Percentiles rank a stretch among this genome's conserved stretches.
phyloP scores from a whole-genome alignment of 495 filamentous ascomycete species.

The Podospora tetraspora region DNA sequence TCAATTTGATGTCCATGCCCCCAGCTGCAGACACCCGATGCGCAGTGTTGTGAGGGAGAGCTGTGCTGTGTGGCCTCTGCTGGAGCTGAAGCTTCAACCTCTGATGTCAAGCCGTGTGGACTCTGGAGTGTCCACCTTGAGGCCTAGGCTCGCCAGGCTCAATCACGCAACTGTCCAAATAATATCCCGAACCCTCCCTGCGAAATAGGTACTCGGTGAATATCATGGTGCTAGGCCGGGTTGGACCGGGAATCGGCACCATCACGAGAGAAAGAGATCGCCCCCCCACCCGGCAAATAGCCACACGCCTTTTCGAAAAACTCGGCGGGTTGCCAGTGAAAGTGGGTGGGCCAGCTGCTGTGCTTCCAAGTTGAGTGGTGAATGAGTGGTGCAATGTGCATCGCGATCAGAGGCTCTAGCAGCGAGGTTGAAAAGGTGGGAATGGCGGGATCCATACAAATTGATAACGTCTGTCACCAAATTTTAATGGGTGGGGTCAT shows the following conservation, averaged over 20 bases:
- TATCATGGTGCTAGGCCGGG: too few species aligned
- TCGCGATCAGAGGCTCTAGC: not conserved
- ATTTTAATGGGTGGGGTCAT: constrained; percentile 24
- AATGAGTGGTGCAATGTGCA: not conserved
- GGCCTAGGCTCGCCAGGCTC: not conserved
- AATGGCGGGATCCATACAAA: constrained; percentile 11
- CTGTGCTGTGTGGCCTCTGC: not conserved
- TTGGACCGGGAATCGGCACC: constrained; percentile 13
- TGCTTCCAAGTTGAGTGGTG: not conserved
- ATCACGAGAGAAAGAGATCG: constrained; percentile 6
- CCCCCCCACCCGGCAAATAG: not conserved
- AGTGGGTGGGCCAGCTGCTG: not conserved
- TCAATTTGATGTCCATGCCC: not conserved
- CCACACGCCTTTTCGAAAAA: not conserved
- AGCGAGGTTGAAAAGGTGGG: not conserved
- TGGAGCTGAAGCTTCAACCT: not conserved
- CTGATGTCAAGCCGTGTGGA: too few species aligned
- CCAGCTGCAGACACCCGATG: not conserved
- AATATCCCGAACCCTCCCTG: not conserved
- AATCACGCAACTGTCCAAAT: not conserved
- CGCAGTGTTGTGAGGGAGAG: not conserved
- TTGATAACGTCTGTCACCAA: constrained; percentile 21
- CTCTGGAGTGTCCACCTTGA: too few species aligned
- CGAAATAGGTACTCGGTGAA: too few species aligned
- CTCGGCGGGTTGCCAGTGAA: not conserved